Percentiles rank a stretch among this genome's conserved stretches.
These are phyloP conservation scores for Vitellaria paradoxa DNA, from an alignment of 179 eudicot genomes.

Conservation along the genomic window DNA sequence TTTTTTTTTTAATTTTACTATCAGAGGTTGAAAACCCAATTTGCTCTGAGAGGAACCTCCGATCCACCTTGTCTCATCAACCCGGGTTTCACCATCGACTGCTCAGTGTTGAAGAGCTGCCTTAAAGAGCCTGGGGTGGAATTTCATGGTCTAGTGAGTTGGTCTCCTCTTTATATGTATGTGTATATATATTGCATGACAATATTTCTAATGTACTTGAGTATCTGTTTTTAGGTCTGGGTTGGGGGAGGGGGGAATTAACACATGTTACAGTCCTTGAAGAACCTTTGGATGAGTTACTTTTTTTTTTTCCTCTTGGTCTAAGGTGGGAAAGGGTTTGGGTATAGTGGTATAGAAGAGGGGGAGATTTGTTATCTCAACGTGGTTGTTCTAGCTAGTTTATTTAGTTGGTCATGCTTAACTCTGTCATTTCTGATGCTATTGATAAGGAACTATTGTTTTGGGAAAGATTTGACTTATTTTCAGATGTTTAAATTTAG, in stretches of 20 bases:
- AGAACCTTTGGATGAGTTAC: constrained; percentile 32
- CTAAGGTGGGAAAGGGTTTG: constrained; percentile 24
- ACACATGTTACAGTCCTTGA: constrained; percentile 29
- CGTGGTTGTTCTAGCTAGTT: constrained; percentile 17
- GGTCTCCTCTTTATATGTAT: neutral
- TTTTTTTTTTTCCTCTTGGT: constrained; percentile 14
- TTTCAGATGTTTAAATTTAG: neutral
- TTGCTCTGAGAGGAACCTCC: constrained; percentile 96
- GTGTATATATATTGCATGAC: constrained; percentile 38
- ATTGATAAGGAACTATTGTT: neutral
- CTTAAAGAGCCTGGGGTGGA: constrained; percentile 5
- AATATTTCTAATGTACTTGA: constrained; percentile 13
- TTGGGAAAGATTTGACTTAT: neutral
- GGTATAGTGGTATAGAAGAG: constrained; percentile 59
- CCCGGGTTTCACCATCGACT: constrained; percentile 19
- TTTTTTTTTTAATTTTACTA: constrained; percentile 13
- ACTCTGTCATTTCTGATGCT: constrained; percentile 6
- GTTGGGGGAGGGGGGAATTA: constrained; percentile 22
- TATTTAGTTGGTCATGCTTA: constrained; percentile 4
- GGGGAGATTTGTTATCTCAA: constrained; percentile 38
- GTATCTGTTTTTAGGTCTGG: constrained; percentile 8
- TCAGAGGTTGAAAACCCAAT: constrained; percentile 21
- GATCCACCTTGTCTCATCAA: constrained; percentile 58
- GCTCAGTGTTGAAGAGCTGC: constrained; percentile 8
- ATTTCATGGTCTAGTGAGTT: neutral